phyloP scores from a whole-genome alignment of 129 eudicot species.

The Helianthus tuberosus region DNA sequence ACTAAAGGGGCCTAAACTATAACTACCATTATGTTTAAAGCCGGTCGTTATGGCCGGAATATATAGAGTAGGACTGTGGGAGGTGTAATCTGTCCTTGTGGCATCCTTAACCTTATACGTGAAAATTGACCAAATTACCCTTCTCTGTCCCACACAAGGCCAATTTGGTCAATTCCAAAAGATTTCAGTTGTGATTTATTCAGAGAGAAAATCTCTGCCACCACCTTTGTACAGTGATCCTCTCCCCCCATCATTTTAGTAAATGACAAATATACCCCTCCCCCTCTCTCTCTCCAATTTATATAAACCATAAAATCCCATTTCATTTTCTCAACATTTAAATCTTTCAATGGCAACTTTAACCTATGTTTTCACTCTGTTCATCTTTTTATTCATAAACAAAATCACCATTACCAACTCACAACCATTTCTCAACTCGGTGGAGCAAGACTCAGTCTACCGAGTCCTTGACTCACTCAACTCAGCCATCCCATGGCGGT shows the following conservation, averaged over 20 bases:
- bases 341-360: conserved; percentile 30
- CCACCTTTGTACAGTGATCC: conserved; percentile 28
- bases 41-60: conserved; percentile 19
- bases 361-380: conserved; percentile 2
- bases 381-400: conserved; percentile 8
- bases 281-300: not conserved
- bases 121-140: conserved; percentile 7
- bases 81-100: not conserved
- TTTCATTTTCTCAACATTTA: not conserved
- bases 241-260: not conserved
- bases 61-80: not conserved
- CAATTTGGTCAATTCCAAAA: not conserved
- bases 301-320: not conserved
- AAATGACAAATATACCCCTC: conserved; percentile 28
- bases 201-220: conserved; percentile 40
- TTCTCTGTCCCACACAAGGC: conserved; percentile 1
- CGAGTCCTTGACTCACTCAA: conserved; percentile 70
- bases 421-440: conserved; percentile 55
- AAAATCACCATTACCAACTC: conserved; percentile 23
- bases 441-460: conserved; percentile 82
- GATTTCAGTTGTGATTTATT: conserved; percentile 11
- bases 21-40: conserved; percentile 3
- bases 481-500: conserved; percentile 73
- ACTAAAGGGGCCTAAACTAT: not conserved
- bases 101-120: not conserved